Evolutionary conservation across 1,284 basidiomycete species (phyloP).

Genomic region (Cutaneotrichosporon mucoides): DNA sequence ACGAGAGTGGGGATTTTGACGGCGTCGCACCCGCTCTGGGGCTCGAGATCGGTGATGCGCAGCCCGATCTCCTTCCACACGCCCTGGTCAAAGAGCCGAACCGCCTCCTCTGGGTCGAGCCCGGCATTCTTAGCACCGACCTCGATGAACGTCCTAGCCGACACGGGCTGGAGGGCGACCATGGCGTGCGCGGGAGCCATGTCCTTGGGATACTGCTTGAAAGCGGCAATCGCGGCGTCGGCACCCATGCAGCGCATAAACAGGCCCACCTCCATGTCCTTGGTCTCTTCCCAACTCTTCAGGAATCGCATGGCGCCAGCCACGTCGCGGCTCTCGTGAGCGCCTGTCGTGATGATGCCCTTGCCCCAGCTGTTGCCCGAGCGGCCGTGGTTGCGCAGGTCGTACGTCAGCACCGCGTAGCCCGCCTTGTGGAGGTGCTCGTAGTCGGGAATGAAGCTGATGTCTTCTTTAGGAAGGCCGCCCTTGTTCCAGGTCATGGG

Average conservation of each 20-base stretch:
- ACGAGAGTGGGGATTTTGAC: slow-evolving; percentile 5
- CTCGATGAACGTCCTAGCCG: background rate
- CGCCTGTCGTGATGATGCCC: background rate
- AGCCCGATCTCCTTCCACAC: background rate
- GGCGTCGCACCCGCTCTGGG: background rate
- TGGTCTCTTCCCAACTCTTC: background rate
- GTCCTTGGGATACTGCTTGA: background rate
- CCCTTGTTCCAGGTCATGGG: slow-evolving; percentile 15
- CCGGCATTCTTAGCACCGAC: background rate
- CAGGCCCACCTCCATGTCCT: slow-evolving; percentile 2
- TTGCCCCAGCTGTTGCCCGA: slow-evolving; percentile 2
- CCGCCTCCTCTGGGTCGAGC: background rate
- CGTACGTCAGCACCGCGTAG: slow-evolving; percentile 4
- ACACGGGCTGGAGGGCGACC: slow-evolving; percentile 6
- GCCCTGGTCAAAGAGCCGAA: background rate
- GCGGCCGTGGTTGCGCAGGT: slow-evolving; percentile 10
- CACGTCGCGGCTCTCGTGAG: slow-evolving; percentile 1
- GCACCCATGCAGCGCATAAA: slow-evolving; percentile 7
- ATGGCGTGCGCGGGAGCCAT: slow-evolving; percentile 1
- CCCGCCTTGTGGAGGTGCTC: slow-evolving; percentile 4
- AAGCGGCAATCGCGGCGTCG: background rate
- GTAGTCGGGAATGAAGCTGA: slow-evolving; percentile 12
- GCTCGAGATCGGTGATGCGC: background rate
- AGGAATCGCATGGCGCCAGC: background rate
- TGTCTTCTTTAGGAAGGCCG: slow-evolving; percentile 5